Conservation (phyloP, 1,284 basidiomycete species). For the Rhodofomes roseus region DNA sequence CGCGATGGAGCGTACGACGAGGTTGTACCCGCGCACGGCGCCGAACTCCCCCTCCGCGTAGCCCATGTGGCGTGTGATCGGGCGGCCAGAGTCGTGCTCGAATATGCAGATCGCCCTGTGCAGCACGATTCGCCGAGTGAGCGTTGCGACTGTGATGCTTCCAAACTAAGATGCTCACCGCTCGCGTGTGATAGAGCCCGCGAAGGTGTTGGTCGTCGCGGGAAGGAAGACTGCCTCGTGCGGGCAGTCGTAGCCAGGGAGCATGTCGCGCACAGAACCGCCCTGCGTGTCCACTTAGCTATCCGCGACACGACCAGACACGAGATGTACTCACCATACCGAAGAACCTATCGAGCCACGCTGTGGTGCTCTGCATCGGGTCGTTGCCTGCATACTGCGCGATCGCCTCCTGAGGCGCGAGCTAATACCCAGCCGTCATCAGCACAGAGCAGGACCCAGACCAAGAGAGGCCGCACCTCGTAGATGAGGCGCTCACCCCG, state of each 20-base stretch:
- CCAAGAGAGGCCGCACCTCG: slow-evolving; percentile 35
- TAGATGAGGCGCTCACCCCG: slow-evolving; percentile 60
- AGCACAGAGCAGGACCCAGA: neutral
- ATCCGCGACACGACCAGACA: neutral
- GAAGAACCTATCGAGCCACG: slow-evolving; percentile 64
- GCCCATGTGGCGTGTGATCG: slow-evolving; percentile 57
- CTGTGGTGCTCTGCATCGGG: slow-evolving; percentile 58
- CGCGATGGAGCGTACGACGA: slow-evolving; percentile 52
- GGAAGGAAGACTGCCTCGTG: slow-evolving; percentile 56
- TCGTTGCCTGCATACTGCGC: slow-evolving; percentile 68
- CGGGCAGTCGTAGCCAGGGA: slow-evolving; percentile 66
- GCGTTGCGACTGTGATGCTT: no score
- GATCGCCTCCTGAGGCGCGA: slow-evolving; percentile 56
- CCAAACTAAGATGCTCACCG: slow-evolving; percentile 7
- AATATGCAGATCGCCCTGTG: slow-evolving; percentile 58
- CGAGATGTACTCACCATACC: slow-evolving; percentile 41
- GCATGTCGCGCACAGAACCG: slow-evolving; percentile 47
- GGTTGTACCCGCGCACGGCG: slow-evolving; percentile 55
- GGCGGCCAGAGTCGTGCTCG: slow-evolving; percentile 54
- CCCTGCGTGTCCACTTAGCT: slow-evolving; percentile 24
- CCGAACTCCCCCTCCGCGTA: slow-evolving; percentile 49
- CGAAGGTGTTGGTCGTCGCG: slow-evolving; percentile 46
- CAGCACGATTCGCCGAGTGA: no score
- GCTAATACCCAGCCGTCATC: slow-evolving; percentile 26
- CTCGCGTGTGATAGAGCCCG: slow-evolving; percentile 40